Conservation (phyloP, 257 asterid genomes). For the Solanum virginianum region DNA sequence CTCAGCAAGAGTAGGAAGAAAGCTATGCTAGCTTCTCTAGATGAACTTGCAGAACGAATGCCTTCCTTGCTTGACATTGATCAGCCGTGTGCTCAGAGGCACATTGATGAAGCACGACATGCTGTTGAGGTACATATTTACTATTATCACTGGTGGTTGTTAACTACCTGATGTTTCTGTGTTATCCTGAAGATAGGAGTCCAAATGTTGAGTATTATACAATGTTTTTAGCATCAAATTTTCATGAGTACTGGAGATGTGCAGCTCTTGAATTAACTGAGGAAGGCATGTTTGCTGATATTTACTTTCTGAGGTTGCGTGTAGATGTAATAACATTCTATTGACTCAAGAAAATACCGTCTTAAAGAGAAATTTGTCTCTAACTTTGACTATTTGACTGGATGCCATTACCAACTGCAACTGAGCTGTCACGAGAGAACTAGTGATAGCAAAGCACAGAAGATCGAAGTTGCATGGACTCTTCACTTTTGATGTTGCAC, state of each 20-base stretch:
- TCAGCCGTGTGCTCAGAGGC: constrained; percentile 88
- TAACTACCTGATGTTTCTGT: not conserved
- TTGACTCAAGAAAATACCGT: not conserved
- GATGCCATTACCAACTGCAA: not conserved
- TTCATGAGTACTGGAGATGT: not conserved
- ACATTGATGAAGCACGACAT: constrained; percentile 75
- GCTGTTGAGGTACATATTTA: constrained; percentile 50
- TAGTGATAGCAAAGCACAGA: not conserved
- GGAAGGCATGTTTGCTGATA: not conserved
- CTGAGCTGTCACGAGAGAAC: not conserved
- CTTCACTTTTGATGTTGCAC: not conserved
- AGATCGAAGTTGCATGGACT: not conserved
- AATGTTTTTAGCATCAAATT: not conserved
- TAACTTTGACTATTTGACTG: not conserved
- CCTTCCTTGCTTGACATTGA: constrained; percentile 92
- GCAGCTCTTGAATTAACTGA: not conserved
- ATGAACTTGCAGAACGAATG: constrained; percentile 78
- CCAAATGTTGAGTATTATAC: not conserved
- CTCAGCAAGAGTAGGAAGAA: constrained; percentile 78
- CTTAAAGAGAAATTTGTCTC: not conserved
- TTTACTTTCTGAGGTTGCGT: not conserved
- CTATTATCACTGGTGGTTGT: not conserved
- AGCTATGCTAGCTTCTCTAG: constrained; percentile 56
- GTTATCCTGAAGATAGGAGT: not conserved
- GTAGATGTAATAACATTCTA: not conserved